These are phyloP conservation scores for Euclidium syriacum DNA, from an alignment of 345 rosid species.

Conservation along the genomic window DNA sequence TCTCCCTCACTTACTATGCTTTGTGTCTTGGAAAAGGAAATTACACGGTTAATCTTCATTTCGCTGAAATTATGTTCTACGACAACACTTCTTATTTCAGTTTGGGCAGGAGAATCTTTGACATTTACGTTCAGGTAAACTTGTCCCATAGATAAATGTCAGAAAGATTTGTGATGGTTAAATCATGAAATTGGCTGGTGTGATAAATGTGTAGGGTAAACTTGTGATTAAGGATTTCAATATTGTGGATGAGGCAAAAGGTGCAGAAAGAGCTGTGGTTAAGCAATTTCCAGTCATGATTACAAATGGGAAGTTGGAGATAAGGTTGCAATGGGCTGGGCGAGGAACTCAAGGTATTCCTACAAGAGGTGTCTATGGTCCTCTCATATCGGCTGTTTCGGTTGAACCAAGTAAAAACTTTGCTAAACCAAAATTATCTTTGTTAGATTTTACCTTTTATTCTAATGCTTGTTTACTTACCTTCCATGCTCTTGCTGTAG, in stretches of 20 bases:
- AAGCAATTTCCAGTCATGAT: constrained; percentile 23
- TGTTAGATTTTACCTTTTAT: neutral
- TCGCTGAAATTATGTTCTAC: constrained; percentile 60
- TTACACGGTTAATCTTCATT: constrained; percentile 68
- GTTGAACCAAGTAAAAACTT: constrained; percentile 35
- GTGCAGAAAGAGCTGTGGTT: constrained; percentile 35
- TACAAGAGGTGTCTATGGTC: constrained; percentile 41
- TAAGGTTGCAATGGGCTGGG: constrained; percentile 60
- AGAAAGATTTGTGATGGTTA: neutral
- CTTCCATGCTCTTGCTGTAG: constrained; percentile 20
- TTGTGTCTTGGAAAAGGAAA: constrained; percentile 46
- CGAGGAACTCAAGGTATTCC: constrained; percentile 53
- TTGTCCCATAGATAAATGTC: neutral
- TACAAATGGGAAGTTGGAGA: constrained; percentile 37
- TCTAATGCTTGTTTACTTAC: neutral
- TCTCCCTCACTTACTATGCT: constrained; percentile 60
- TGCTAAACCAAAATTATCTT: neutral
- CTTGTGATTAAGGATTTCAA: constrained; percentile 49
- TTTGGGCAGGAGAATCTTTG: constrained; percentile 60
- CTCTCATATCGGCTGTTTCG: constrained; percentile 61
- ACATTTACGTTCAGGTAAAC: constrained; percentile 62
- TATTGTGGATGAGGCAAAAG: constrained; percentile 46
- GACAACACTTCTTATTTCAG: constrained; percentile 29
- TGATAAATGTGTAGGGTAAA: constrained; percentile 39
- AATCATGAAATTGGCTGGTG: neutral